phyloP scores from a whole-genome alignment of 2,329 filamentous ascomycete species.

The Hypoxylon rubiginosum region DNA sequence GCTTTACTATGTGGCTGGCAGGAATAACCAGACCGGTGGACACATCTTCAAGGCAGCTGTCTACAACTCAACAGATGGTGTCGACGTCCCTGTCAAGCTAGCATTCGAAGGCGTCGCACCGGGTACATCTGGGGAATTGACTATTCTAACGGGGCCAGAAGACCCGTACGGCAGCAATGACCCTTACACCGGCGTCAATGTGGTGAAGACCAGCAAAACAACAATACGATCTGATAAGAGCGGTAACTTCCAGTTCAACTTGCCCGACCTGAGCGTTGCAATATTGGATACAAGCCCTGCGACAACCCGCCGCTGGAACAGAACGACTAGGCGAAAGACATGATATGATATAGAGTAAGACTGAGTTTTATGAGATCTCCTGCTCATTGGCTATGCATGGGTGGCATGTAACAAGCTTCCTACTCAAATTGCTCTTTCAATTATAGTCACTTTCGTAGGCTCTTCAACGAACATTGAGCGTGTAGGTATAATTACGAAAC shows the following conservation, averaged over 20 bases:
- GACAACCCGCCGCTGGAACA: slow-evolving; percentile 18
- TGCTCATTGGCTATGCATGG: not conserved
- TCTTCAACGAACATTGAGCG: too few relatives aligned
- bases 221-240: slow-evolving; percentile 58
- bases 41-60: slow-evolving; percentile 66
- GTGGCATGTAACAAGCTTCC: not conserved
- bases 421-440: too few relatives aligned
- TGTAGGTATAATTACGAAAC: too few relatives aligned
- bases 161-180: slow-evolving; percentile 62
- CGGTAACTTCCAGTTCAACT: slow-evolving; percentile 64
- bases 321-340: not conserved
- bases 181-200: slow-evolving; percentile 61
- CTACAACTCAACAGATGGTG: slow-evolving; percentile 64
- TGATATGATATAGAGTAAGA: not conserved
- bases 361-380: not conserved
- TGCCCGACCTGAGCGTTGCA: slow-evolving; percentile 69
- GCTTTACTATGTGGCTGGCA: slow-evolving; percentile 65
- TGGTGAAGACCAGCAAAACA: slow-evolving; percentile 60
- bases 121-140: slow-evolving; percentile 59
- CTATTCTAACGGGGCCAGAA: slow-evolving; percentile 59
- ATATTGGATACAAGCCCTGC: slow-evolving; percentile 61
- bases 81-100: slow-evolving; percentile 60
- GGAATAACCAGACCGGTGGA: slow-evolving; percentile 56
- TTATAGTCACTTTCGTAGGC: too few relatives aligned
- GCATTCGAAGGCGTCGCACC: slow-evolving; percentile 59